phyloP scores from a whole-genome alignment of 1,139 yeast genomes.

The Kodamaea sp. region DNA sequence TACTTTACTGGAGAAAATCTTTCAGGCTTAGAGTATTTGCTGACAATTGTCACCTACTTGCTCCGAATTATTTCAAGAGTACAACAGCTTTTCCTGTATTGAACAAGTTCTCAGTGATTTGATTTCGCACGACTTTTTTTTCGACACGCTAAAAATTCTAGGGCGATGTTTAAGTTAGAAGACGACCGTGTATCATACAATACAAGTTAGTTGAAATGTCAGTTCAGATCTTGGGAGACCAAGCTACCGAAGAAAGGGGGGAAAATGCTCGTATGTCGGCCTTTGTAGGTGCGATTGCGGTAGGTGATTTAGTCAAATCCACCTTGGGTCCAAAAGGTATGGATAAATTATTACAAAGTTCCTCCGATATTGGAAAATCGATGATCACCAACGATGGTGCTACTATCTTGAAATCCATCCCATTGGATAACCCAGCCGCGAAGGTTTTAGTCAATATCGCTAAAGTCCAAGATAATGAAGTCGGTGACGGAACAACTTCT shows the following conservation, averaged over 20 bases:
- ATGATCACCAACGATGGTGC: conserved; percentile 98
- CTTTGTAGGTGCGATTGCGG: conserved; percentile 98
- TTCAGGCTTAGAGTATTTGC: too few relatives aligned
- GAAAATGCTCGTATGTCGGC: conserved; percentile 97
- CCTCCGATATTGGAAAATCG: conserved; percentile 70
- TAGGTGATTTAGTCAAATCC: conserved; percentile 93
- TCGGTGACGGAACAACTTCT: conserved; percentile 99
- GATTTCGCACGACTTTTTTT: conserved; percentile 6
- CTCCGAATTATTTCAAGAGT: too few relatives aligned
- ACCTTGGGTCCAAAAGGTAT: conserved; percentile 98
- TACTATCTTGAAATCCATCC: conserved; percentile 89
- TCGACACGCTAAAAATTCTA: conserved; percentile 9
- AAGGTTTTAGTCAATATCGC: conserved; percentile 94
- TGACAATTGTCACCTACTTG: too few relatives aligned
- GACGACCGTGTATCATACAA: background rate
- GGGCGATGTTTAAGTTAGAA: conserved; percentile 2
- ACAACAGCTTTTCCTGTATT: too few relatives aligned
- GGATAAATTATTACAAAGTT: conserved; percentile 92
- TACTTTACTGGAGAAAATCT: too few relatives aligned
- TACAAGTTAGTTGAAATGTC: conserved; percentile 43
- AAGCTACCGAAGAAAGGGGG: conserved; percentile 95
- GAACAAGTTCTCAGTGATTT: too few relatives aligned
- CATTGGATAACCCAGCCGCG: conserved; percentile 97
- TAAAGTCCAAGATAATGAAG: conserved; percentile 97
- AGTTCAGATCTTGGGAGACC: conserved; percentile 94